A percentile compares a stretch with the other conserved stretches of the same genome.
These are phyloP conservation scores for Linnemannia zychae DNA, from an alignment of 192 early-diverging fungal species.

Conservation along the genomic window DNA sequence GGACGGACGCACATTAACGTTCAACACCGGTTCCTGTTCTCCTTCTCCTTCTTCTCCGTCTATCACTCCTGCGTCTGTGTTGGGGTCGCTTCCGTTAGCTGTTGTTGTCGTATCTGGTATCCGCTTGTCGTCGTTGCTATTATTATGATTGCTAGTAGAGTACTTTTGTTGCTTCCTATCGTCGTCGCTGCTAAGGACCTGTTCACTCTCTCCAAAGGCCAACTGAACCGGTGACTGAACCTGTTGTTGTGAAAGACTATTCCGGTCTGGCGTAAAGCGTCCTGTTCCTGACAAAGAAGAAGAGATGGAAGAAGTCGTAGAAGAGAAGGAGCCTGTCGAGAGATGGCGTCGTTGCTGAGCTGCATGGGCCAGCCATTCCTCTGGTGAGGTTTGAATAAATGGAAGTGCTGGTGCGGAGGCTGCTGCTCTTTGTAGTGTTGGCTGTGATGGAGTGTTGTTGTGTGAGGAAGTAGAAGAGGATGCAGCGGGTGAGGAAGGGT, in stretches of 20 bases:
- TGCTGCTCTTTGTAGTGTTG: slow-evolving; percentile 12
- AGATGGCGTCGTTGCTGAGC: slow-evolving; percentile 46
- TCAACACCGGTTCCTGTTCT: slow-evolving; percentile 36
- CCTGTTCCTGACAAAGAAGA: neutral
- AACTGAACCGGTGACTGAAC: slow-evolving; percentile 18
- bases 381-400: slow-evolving; percentile 40
- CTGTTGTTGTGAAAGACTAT: too few species aligned
- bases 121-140: neutral
- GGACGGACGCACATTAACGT: slow-evolving; percentile 38
- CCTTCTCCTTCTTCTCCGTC: neutral
- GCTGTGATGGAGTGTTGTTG: neutral
- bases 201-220: slow-evolving; percentile 41
- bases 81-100: neutral
- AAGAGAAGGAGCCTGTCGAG: slow-evolving; percentile 41
- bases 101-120: neutral
- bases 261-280: slow-evolving; percentile 3
- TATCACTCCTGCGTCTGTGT: neutral
- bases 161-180: neutral
- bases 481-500: slow-evolving; percentile 15
- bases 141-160: neutral
- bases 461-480: slow-evolving; percentile 9
- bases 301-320: slow-evolving; percentile 12
- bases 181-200: slow-evolving; percentile 1
- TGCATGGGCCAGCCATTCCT: slow-evolving; percentile 46
- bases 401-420: slow-evolving; percentile 4